Evolutionary conservation across 108 stramenopile species (phyloP).

Genomic region (Discostella stelligeroides): DNA sequence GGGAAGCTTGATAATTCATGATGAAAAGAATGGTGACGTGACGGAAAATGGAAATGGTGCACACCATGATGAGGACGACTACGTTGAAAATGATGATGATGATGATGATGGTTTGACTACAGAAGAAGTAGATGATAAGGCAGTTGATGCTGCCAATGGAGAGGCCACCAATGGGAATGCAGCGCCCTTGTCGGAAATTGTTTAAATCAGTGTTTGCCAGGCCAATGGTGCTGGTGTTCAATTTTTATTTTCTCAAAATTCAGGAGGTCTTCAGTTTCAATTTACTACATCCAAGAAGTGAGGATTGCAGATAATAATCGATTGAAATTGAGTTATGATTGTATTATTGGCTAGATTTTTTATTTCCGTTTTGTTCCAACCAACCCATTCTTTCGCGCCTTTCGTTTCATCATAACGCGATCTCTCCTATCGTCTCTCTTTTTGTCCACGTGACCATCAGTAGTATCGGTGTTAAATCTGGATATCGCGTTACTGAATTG

Average conservation of each 20-base stretch:
- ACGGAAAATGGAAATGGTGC: neutral
- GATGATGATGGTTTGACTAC: constrained; percentile 2
- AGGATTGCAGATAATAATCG: neutral
- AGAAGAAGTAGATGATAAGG: too few species aligned
- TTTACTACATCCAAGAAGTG: too few species aligned
- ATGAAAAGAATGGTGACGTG: neutral
- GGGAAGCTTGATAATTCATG: neutral
- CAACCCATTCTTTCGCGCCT: constrained; percentile 2
- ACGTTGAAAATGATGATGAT: neutral
- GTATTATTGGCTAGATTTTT: neutral
- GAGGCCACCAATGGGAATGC: too few species aligned
- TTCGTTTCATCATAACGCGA: constrained; percentile 21
- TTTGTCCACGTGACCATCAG: neutral
- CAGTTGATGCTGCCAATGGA: too few species aligned
- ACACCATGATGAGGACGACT: neutral
- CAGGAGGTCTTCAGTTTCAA: too few species aligned
- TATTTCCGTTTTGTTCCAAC: neutral
- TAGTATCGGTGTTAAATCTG: constrained; percentile 1
- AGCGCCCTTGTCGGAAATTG: neutral
- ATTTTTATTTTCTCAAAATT: too few species aligned
- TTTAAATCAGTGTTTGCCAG: neutral
- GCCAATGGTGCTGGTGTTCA: too few species aligned
- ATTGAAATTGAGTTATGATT: neutral
- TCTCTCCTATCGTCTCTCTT: constrained; percentile 10
- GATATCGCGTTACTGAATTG: constrained; percentile 36